Base-by-base conservation (phyloP, 805 yeast genomes). In the Debaryomyces hansenii region DNA sequence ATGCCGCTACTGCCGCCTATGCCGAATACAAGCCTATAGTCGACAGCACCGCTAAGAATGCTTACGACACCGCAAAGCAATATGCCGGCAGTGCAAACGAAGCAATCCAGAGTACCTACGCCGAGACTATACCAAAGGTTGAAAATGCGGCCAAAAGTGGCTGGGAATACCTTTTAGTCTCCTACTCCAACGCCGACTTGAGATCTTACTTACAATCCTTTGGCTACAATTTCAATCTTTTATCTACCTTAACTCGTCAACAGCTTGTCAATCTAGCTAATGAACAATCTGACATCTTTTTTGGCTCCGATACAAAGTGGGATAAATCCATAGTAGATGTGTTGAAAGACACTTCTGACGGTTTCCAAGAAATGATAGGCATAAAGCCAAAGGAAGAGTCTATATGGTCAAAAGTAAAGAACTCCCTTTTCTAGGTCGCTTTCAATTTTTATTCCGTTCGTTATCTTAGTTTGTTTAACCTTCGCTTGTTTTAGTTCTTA, bases 141-240 rank as follows among this genome's bases (percentile, higher is more conserved):
- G 42, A 45, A 11, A 43, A 46, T 10, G 48, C 41, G 4, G 43
- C 40, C 14, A 32, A 34, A 11, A 44, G 37, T 29, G 41, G 44
- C 44, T 31, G 51, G 53, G 18, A 20, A 15, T 29, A 37, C 24
- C 38, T 58, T 7, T 65, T 75, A 44, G 61, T 69, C 21, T 56
- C 67, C 8, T 77, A 78, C 77, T 64, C 77, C 2, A 63, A 62
- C 14, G 67, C 67, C 20, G 82, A 78, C 45, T 57, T 78, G 46
- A 62, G 52, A 38, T 50, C 64, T 12, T 78, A 77, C 51, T 55
- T 78, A 46, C 58, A 62, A 14, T 62, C 71, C 3, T 76, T 70
- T 56, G 81, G 81, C n/a, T 55, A 65, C 35, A 60, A 64, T 12
- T 46, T 63, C 27, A 49, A 60, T 34, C 48, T 50, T 37, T 51